Base-by-base conservation (phyloP, 345 rosid species). In the Gossypium bickii region DNA sequence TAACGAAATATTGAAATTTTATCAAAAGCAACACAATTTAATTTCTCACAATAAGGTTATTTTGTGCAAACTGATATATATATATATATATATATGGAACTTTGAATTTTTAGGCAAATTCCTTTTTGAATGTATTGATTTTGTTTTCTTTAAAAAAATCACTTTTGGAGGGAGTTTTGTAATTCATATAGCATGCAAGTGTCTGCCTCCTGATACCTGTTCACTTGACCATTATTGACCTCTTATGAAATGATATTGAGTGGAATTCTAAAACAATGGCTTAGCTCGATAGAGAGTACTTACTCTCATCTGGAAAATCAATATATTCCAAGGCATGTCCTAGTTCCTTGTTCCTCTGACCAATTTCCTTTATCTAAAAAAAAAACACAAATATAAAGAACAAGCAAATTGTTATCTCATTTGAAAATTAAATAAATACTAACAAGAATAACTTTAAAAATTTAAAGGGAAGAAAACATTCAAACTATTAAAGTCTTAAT, bases 251-350 rank as follows among this genome's bases (percentile, higher is more conserved):
- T 55, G 18, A 55, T 55, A 55, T n/a, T 55, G 9, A 55, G 24
- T 55, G 59, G 25, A 22, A 22, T 5, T 44, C 5, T 29, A 18
- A 66, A 15, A 49, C 62, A 18, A 48, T 22, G 57, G 34, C 65
- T 29, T 17, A 16, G 63, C 72, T 9, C 34, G 18, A 75, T 8
- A 72, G 53, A 55, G 10, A 24, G 64, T 27, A 80, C 89, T 87
- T 79, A 89, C 90, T 78, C 79, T 89, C 87, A 72, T 85, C 89
- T 2, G 90, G 87, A 78, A 78, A 89, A 67, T 87, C 90, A 75
- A 49, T 20, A 74, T 74, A 89, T 66, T 85, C 83, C 80, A 86
- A 18, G 12, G 64, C 69, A 74, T 41, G 57, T 25, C 22, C 8
- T n/a, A 49, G n/a, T 12, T 45, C 71, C 24, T 6, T 34, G 2